phyloP scores from a whole-genome alignment of 2,329 filamentous ascomycete genomes.

The Arthroderma uncinatum region DNA sequence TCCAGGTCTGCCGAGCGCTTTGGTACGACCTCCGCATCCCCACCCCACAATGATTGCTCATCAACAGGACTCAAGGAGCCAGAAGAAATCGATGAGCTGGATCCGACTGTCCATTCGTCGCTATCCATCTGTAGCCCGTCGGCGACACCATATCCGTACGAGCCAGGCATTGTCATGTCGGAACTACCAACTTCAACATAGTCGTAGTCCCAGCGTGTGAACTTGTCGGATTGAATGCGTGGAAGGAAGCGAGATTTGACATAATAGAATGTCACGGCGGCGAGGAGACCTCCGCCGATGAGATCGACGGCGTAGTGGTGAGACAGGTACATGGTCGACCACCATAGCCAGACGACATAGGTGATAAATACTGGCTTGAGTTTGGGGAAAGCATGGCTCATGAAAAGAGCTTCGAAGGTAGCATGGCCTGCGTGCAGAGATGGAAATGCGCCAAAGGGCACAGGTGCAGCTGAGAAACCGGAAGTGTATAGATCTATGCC shows the following conservation, averaged over 20 bases:
- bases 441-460: constrained; percentile 92
- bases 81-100: constrained; percentile 63
- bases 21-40: constrained; percentile 22
- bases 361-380: constrained; percentile 67
- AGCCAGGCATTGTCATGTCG: constrained; percentile 23
- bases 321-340: constrained; percentile 95
- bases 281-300: constrained; percentile 69
- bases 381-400: constrained; percentile 82
- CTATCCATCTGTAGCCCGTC: constrained; percentile 53
- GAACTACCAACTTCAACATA: constrained; percentile 74
- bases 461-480: constrained; percentile 75
- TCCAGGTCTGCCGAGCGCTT: constrained; percentile 31
- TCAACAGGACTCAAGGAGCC: constrained; percentile 52
- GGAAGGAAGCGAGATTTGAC: constrained; percentile 72
- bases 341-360: constrained; percentile 92
- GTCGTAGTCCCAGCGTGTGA: constrained; percentile 88
- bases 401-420: constrained; percentile 80
- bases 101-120: constrained; percentile 84
- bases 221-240: constrained; percentile 70
- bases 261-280: constrained; percentile 70
- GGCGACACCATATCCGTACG: constrained; percentile 46
- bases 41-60: constrained; percentile 40
- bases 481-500: constrained; percentile 89
- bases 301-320: constrained; percentile 95
- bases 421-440: constrained; percentile 84